Evolutionary conservation across 805 yeast genomes (phyloP).

Genomic region (Nakazawaea populi): DNA sequence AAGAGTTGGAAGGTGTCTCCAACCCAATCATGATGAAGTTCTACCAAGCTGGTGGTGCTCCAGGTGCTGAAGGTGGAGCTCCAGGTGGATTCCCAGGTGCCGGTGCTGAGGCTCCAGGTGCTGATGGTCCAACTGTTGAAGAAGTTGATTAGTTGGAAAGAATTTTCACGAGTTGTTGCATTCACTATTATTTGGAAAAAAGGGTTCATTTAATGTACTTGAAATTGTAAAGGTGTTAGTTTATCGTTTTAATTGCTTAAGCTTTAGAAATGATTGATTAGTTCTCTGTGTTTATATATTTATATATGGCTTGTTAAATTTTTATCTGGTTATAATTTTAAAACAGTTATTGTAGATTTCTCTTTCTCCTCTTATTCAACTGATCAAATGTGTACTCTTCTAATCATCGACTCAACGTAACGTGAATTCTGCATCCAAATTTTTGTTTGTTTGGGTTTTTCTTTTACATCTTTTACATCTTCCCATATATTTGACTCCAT

Average conservation of each 20-base stretch:
- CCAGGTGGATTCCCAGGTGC: constrained; percentile 54
- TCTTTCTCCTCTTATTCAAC: no score
- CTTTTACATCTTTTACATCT: no score
- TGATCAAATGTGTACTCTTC: no score
- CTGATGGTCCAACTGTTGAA: constrained; percentile 47
- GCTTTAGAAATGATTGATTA: not conserved
- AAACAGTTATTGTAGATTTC: no score
- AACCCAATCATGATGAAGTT: constrained; percentile 97
- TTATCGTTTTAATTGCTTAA: not conserved
- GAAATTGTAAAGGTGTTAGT: no score
- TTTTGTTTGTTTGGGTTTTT: no score
- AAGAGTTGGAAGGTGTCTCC: constrained; percentile 91
- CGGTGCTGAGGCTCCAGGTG: constrained; percentile 54
- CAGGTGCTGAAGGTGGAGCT: constrained; percentile 60
- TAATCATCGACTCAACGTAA: no score
- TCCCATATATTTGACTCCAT: no score
- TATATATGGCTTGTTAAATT: not conserved
- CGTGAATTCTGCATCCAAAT: no score
- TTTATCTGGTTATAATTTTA: constrained; percentile 5
- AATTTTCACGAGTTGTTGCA: not conserved
- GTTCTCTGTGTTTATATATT: not conserved
- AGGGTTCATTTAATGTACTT: no score
- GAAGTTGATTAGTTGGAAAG: constrained; percentile 57
- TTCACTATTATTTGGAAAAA: no score
- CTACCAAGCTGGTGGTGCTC: constrained; percentile 91